These are phyloP conservation scores for Elaeis guineensis DNA, from an alignment of 176 grass and related monocot species.

Conservation along the genomic window DNA sequence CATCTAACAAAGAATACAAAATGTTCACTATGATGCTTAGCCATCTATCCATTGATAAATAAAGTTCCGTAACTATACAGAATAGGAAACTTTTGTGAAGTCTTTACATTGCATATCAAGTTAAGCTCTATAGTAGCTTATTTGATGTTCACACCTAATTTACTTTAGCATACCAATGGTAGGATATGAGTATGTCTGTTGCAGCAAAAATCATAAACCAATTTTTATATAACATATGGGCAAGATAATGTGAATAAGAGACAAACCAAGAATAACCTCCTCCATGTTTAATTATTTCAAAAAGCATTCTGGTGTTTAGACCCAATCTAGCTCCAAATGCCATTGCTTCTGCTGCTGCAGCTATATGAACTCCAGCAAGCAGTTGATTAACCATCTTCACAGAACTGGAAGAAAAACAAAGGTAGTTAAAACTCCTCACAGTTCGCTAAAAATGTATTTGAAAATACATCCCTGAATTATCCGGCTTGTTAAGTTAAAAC, in stretches of 20 bases:
- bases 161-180: no score
- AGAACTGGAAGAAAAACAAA: slow-evolving; percentile 55
- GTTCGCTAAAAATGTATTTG: neutral
- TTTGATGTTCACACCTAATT: no score
- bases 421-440: neutral
- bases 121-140: no score
- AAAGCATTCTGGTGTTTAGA: slow-evolving; percentile 66
- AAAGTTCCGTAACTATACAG: no score
- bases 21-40: no score
- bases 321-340: slow-evolving; percentile 77
- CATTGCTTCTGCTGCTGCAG: slow-evolving; percentile 87
- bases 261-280: slow-evolving; percentile 86
- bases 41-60: no score
- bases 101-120: no score
- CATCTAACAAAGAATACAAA: no score
- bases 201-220: no score
- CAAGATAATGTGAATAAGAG: slow-evolving; percentile 20
- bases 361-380: slow-evolving; percentile 97
- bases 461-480: slow-evolving; percentile 1
- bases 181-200: no score
- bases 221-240: neutral
- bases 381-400: slow-evolving; percentile 99
- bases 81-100: no score
- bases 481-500: slow-evolving; percentile 4
- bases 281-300: slow-evolving; percentile 79